These are phyloP conservation scores for Phytophthora fragariae DNA, from an alignment of 352 stramenopile genomes.

Conservation along the genomic window DNA sequence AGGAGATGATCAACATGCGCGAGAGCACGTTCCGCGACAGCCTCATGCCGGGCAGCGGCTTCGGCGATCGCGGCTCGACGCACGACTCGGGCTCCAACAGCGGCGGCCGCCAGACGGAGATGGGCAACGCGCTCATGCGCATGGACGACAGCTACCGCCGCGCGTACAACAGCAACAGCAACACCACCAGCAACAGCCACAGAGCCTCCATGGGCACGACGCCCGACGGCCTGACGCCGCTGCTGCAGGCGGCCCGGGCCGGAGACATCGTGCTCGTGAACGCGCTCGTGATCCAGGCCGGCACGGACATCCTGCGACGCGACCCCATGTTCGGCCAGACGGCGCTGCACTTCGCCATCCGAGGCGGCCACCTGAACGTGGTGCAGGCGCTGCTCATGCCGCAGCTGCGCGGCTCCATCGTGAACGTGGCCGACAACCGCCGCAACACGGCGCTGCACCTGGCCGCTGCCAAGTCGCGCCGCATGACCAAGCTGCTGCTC, in stretches of 20 bases:
- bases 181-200: too few species aligned
- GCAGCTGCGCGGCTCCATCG: constrained; percentile 66
- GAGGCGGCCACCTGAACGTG: constrained; percentile 66
- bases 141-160: constrained; percentile 76
- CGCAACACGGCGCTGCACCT: constrained; percentile 72
- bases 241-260: constrained; percentile 66
- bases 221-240: constrained; percentile 70
- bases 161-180: constrained; percentile 41
- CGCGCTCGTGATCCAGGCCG: constrained; percentile 71
- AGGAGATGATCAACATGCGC: constrained; percentile 66
- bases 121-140: constrained; percentile 75
- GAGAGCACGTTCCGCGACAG: constrained; percentile 65
- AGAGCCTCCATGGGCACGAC: constrained; percentile 15
- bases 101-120: constrained; percentile 53
- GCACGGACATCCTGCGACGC: constrained; percentile 71
- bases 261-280: constrained; percentile 77
- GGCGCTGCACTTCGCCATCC: constrained; percentile 75
- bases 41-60: constrained; percentile 39
- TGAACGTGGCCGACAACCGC: constrained; percentile 74
- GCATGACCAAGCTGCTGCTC: constrained; percentile 69
- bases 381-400: constrained; percentile 76
- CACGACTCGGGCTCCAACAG: constrained; percentile 32
- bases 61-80: constrained; percentile 16
- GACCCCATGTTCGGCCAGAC: constrained; percentile 77
- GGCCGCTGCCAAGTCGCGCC: constrained; percentile 67